Evolutionary conservation across 2,329 filamentous ascomycete genomes (phyloP).

Genomic region (Neocucurbitaria cava): DNA sequence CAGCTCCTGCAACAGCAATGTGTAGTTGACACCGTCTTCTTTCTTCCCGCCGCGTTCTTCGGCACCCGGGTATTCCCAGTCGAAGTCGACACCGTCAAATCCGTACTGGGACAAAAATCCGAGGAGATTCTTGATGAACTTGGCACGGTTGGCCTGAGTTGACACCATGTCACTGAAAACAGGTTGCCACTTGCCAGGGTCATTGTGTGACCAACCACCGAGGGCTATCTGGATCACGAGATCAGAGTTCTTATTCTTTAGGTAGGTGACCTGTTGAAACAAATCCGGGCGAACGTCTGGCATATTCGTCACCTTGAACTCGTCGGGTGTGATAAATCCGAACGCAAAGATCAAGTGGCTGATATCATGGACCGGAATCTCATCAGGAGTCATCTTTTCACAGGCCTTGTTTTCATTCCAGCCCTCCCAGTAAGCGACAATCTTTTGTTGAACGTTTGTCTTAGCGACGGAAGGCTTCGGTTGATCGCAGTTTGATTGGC

Average conservation of each 20-base stretch:
- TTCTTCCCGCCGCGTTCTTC: not conserved
- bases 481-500: constrained; percentile 10
- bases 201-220: constrained; percentile 51
- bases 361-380: not conserved
- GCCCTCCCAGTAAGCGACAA: constrained; percentile 9
- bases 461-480: not conserved
- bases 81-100: constrained; percentile 55
- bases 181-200: constrained; percentile 42
- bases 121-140: constrained; percentile 46
- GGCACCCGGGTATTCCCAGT: constrained; percentile 45
- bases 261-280: not conserved
- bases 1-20: constrained; percentile 3
- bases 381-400: not conserved
- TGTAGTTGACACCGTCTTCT: not conserved
- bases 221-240: constrained; percentile 47
- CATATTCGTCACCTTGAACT: not conserved
- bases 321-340: not conserved
- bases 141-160: constrained; percentile 16
- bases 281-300: not conserved
- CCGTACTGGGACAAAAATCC: constrained; percentile 50
- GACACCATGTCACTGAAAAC: constrained; percentile 38
- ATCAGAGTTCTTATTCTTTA: constrained; percentile 38
- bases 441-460: not conserved
- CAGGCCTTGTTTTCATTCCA: not conserved
- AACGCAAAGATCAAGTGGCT: not conserved